Percentiles rank a stretch among this genome's conserved stretches.
These are phyloP conservation scores for Sporisorium sorghi DNA, from an alignment of 1,284 basidiomycete genomes.

Conservation along the genomic window DNA sequence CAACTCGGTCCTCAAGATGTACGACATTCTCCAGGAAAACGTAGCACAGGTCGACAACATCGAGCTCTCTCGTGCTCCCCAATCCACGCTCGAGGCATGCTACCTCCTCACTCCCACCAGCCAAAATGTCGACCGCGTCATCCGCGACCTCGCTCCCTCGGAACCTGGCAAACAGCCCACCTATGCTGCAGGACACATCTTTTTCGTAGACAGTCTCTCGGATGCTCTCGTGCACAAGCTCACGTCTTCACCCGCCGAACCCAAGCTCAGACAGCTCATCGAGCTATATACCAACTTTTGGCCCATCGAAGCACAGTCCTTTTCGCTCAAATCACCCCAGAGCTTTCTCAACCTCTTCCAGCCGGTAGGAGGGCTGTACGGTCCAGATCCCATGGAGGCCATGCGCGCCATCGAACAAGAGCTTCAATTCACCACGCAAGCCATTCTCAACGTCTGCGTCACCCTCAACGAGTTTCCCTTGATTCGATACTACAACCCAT, in stretches of 20 bases:
- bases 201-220: slow-evolving; percentile 87
- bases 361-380: slow-evolving; percentile 72
- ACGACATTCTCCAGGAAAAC: slow-evolving; percentile 67
- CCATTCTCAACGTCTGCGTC: slow-evolving; percentile 80
- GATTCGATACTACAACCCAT: slow-evolving; percentile 91
- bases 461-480: slow-evolving; percentile 92
- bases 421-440: slow-evolving; percentile 61
- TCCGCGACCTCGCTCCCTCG: slow-evolving; percentile 70
- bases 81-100: slow-evolving; percentile 63
- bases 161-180: slow-evolving; percentile 70
- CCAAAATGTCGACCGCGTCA: slow-evolving; percentile 90
- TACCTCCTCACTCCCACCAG: slow-evolving; percentile 94
- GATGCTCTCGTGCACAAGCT: slow-evolving; percentile 63
- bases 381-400: slow-evolving; percentile 55
- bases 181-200: slow-evolving; percentile 89
- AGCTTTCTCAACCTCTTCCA: slow-evolving; percentile 53
- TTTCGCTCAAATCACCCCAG: slow-evolving; percentile 62
- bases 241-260: slow-evolving; percentile 64
- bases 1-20: slow-evolving; percentile 88
- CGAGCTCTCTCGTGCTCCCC: slow-evolving; percentile 56
- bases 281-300: slow-evolving; percentile 67
- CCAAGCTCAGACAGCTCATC: slow-evolving; percentile 63
- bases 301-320: slow-evolving; percentile 60
- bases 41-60: slow-evolving; percentile 67
- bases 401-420: slow-evolving; percentile 62